Evolutionary conservation across 2,329 filamentous ascomycete genomes (phyloP).

Genomic region (Claviceps sp.): DNA sequence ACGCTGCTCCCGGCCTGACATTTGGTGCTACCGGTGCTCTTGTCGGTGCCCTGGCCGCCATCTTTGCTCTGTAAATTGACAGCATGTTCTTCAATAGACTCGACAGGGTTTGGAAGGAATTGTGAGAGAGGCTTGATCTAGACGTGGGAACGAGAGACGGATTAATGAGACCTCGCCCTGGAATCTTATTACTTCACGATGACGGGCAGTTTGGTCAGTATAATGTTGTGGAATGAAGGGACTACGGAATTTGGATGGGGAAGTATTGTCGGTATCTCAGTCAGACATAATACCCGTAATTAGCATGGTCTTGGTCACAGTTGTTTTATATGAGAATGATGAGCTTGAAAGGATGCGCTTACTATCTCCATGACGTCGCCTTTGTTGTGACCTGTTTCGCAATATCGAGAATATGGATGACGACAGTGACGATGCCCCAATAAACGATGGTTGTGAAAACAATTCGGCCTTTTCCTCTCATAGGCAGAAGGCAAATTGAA

Average conservation of each 20-base stretch:
- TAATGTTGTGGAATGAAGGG: not conserved
- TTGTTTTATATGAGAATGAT: not conserved
- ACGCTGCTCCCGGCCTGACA: conserved; percentile 1
- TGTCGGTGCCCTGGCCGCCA: conserved; percentile 34
- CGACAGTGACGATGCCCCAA: too few species aligned
- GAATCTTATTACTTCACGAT: not conserved
- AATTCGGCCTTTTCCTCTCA: too few species aligned
- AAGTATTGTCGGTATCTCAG: not conserved
- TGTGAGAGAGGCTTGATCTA: too few species aligned
- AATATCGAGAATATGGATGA: too few species aligned
- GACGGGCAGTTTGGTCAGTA: not conserved
- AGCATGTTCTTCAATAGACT: not conserved
- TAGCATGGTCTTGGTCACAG: not conserved
- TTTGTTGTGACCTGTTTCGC: too few species aligned
- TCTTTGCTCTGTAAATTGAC: conserved; percentile 34
- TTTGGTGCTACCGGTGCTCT: conserved; percentile 27
- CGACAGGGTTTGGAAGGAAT: too few species aligned
- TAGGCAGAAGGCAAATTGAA: too few species aligned
- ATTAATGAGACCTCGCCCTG: not conserved
- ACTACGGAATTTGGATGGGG: not conserved
- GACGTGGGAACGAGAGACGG: not conserved
- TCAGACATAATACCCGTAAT: conserved; percentile 1
- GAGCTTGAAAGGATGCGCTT: not conserved
- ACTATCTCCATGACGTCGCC: too few species aligned
- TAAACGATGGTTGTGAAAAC: too few species aligned